These are phyloP conservation scores for Solanum hybrid DNA, from an alignment of 305 asterid species.

Conservation along the genomic window DNA sequence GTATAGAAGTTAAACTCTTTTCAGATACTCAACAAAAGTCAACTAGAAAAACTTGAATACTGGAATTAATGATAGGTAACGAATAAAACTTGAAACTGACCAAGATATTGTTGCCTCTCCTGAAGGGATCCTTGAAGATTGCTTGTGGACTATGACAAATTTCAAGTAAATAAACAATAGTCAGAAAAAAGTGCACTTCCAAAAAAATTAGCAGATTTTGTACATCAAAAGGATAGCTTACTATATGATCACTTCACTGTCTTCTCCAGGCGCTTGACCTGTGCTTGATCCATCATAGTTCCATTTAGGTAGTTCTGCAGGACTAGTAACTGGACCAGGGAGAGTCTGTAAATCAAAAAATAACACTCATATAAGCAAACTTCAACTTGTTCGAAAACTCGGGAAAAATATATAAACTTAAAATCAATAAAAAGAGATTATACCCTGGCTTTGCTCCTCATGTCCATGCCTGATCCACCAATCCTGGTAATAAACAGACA, in stretches of 20 bases:
- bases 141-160: conserved; percentile 70
- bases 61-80: neutral
- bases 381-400: neutral
- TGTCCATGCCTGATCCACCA: conserved; percentile 85
- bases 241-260: conserved; percentile 87
- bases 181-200: neutral
- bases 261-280: conserved; percentile 82
- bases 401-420: neutral
- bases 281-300: conserved; percentile 94
- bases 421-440: neutral
- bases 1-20: neutral
- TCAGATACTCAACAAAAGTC: neutral
- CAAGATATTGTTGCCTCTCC: conserved; percentile 69
- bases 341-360: conserved; percentile 37
- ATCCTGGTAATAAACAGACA: conserved; percentile 36
- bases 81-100: conserved; percentile 15
- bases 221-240: conserved; percentile 15
- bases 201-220: neutral
- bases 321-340: conserved; percentile 47
- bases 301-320: conserved; percentile 75
- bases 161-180: neutral
- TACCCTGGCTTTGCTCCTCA: conserved; percentile 91
- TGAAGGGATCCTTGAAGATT: conserved; percentile 77
- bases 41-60: neutral
- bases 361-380: neutral